Conservation (phyloP, 1,284 basidiomycete genomes). For the Sanguinoderma infundibulare region DNA sequence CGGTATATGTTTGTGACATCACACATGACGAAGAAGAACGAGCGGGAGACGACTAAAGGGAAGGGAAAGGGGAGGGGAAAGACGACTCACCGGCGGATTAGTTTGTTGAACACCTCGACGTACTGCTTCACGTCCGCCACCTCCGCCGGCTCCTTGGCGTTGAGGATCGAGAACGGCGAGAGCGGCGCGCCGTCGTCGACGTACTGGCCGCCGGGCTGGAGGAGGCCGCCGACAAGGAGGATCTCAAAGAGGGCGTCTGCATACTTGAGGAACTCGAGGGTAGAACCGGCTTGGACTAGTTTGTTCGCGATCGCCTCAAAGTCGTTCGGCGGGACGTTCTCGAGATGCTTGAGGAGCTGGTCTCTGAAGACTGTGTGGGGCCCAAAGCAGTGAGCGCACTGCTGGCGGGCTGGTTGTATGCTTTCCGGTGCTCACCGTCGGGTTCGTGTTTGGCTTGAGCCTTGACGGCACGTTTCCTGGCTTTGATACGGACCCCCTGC, state of each 20-base stretch:
- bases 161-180: conserved; percentile 85
- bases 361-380: conserved; percentile 86
- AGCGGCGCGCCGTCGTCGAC: conserved; percentile 84
- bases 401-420: not conserved
- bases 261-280: conserved; percentile 95
- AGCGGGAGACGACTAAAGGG: conserved; percentile 4
- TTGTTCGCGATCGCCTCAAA: conserved; percentile 86
- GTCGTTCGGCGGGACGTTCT: conserved; percentile 82
- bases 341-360: conserved; percentile 92
- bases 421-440: conserved; percentile 47
- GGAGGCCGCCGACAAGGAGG: conserved; percentile 90
- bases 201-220: conserved; percentile 94
- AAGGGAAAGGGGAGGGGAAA: not conserved
- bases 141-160: conserved; percentile 77
- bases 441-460: conserved; percentile 91
- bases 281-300: conserved; percentile 88
- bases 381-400: not conserved
- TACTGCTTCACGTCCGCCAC: conserved; percentile 90
- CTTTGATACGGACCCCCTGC: conserved; percentile 87
- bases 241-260: conserved; percentile 95
- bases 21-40: not conserved
- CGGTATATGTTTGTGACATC: not conserved
- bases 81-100: conserved; percentile 81
- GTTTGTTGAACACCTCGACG: conserved; percentile 92
- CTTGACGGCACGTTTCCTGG: conserved; percentile 86